These are phyloP conservation scores for Ophiostoma fasciatum DNA, from an alignment of 2,329 filamentous ascomycete genomes.

Conservation along the genomic window DNA sequence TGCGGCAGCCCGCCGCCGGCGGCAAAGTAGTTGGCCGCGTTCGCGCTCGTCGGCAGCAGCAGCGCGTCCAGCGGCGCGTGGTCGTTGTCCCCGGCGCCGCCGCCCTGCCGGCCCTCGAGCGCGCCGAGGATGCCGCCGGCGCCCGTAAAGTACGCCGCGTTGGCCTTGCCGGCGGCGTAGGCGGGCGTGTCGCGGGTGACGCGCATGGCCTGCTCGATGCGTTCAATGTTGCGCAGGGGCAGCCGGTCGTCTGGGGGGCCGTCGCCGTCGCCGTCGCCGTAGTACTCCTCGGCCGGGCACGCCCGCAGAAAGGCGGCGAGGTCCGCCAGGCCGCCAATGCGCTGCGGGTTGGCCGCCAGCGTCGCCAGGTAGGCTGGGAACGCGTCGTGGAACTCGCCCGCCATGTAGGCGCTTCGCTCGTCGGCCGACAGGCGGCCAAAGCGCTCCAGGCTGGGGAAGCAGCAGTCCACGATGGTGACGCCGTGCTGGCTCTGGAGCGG, in stretches of 20 bases:
- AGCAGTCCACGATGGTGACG: constrained; percentile 30
- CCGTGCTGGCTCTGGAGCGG: constrained; percentile 36
- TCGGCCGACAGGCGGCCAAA: not conserved
- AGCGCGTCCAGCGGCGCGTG: constrained; percentile 38
- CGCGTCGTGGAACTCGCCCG: constrained; percentile 43
- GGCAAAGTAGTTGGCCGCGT: constrained; percentile 40
- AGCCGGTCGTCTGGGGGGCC: constrained; percentile 23
- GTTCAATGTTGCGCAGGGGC: constrained; percentile 5
- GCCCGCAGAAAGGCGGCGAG: constrained; percentile 39
- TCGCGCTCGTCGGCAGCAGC: constrained; percentile 36
- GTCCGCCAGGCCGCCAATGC: constrained; percentile 34
- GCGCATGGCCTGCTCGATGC: not conserved
- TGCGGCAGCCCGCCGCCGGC: constrained; percentile 44
- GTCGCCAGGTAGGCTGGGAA: constrained; percentile 40
- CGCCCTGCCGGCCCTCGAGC: constrained; percentile 6
- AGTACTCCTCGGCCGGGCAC: constrained; percentile 39
- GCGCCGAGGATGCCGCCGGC: constrained; percentile 43
- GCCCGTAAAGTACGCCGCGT: constrained; percentile 27
- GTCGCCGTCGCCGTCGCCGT: constrained; percentile 38
- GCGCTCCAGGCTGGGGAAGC: constrained; percentile 29
- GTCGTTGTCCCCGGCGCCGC: constrained; percentile 17
- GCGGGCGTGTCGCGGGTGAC: constrained; percentile 21
- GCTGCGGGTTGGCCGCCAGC: constrained; percentile 41
- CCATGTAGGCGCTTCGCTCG: constrained; percentile 7
- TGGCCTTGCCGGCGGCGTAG: not conserved